Evolutionary conservation across 768 basidiomycete genomes (phyloP).

Genomic region (Termitomyces titanicus): DNA sequence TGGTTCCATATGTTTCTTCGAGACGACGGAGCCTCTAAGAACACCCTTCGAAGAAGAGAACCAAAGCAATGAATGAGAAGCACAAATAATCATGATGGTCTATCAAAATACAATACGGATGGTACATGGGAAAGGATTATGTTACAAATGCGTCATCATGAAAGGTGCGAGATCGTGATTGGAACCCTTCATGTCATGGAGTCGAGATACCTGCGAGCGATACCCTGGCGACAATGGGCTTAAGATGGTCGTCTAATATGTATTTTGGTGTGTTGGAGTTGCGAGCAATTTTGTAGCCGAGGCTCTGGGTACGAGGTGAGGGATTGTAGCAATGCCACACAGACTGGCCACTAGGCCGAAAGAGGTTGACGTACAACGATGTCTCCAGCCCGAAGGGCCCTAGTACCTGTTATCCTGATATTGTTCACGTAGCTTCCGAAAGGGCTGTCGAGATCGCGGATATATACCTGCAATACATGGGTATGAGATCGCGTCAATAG

Average conservation of each 20-base stretch:
- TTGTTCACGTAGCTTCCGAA: slow-evolving; percentile 50
- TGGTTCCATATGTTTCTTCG: no score
- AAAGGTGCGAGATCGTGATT: background rate
- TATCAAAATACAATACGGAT: background rate
- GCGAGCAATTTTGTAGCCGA: slow-evolving; percentile 36
- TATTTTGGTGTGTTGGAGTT: slow-evolving; percentile 35
- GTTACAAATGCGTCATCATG: slow-evolving; percentile 3
- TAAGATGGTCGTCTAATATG: slow-evolving; percentile 42
- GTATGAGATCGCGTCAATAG: no score
- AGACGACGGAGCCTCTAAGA: no score
- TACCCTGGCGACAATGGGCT: slow-evolving; percentile 40
- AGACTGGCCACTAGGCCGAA: slow-evolving; percentile 1
- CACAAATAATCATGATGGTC: no score
- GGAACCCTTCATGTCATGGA: background rate
- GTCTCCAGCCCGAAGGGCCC: slow-evolving; percentile 37
- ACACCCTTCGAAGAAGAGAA: no score
- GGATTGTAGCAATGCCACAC: slow-evolving; percentile 4
- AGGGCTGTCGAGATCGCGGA: slow-evolving; percentile 42
- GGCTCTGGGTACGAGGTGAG: slow-evolving; percentile 24
- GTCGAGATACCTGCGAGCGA: slow-evolving; percentile 28
- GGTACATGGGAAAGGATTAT: slow-evolving; percentile 1
- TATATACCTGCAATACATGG: slow-evolving; percentile 32
- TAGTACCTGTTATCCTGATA: slow-evolving; percentile 32
- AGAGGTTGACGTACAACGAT: slow-evolving; percentile 33
- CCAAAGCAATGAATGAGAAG: no score